phyloP scores from a whole-genome alignment of 768 basidiomycete species.

The Strobilomyces dryophilus region DNA sequence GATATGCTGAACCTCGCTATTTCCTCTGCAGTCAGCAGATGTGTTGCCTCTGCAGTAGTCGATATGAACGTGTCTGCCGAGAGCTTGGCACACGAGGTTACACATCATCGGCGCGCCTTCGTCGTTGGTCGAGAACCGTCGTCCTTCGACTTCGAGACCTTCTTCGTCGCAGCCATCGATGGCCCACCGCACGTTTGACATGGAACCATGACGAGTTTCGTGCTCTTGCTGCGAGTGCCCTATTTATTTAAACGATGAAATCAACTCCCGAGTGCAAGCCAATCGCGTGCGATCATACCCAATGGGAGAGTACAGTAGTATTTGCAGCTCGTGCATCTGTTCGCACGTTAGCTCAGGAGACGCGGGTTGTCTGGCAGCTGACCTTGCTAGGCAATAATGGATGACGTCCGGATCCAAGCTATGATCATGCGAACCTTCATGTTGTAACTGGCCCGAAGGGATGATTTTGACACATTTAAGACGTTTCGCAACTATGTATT shows the following conservation, averaged over 20 bases:
- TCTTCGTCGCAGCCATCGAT: conserved; percentile 50
- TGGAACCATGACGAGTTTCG: conserved; percentile 58
- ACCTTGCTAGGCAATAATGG: conserved; percentile 53
- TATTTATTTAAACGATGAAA: conserved; percentile 17
- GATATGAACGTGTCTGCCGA: conserved; percentile 53
- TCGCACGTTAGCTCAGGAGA: conserved; percentile 1
- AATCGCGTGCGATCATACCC: conserved; percentile 30
- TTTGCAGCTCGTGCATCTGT: conserved; percentile 49
- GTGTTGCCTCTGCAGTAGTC: conserved; percentile 47
- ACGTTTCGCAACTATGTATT: conserved; percentile 40
- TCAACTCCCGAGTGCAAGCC: neutral
- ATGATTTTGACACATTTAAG: conserved; percentile 46
- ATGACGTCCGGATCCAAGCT: conserved; percentile 38
- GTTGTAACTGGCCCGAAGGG: conserved; percentile 36
- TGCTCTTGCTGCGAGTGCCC: conserved; percentile 57
- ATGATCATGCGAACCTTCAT: conserved; percentile 52
- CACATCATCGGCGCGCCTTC: conserved; percentile 63
- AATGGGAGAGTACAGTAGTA: conserved; percentile 54
- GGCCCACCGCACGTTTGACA: conserved; percentile 53
- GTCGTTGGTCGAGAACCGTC: conserved; percentile 47
- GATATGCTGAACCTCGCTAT: conserved; percentile 44
- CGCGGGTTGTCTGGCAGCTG: conserved; percentile 2
- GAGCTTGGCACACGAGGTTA: conserved; percentile 45
- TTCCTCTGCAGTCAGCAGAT: conserved; percentile 33
- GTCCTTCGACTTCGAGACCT: conserved; percentile 47